These are phyloP conservation scores for Wickerhamomyces bisporus DNA, from an alignment of 805 yeast species.

Conservation along the genomic window DNA sequence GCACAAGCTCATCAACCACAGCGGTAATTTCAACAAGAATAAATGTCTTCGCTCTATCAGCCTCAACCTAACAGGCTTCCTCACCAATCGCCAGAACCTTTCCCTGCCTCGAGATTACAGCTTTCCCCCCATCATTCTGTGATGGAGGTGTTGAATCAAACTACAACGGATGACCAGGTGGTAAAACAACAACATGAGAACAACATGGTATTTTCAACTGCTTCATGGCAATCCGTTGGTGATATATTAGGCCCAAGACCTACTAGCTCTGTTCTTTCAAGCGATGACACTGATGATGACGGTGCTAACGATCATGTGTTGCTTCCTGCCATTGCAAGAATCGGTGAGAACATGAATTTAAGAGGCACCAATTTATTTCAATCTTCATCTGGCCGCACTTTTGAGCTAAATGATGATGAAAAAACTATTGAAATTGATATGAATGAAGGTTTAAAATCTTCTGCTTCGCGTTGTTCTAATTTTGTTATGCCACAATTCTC, in stretches of 20 bases:
- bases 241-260: constrained; percentile 19
- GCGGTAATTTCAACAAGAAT: neutral
- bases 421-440: constrained; percentile 21
- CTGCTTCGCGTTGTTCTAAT: constrained; percentile 5
- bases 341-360: neutral
- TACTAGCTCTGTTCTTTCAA: constrained; percentile 24
- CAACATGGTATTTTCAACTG: constrained; percentile 18
- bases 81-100: neutral
- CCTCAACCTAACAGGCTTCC: constrained; percentile 10
- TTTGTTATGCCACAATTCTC: constrained; percentile 19
- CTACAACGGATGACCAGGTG: constrained; percentile 4
- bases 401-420: constrained; percentile 14
- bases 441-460: constrained; percentile 12
- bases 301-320: constrained; percentile 2
- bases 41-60: constrained; percentile 13
- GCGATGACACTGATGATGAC: constrained; percentile 26
- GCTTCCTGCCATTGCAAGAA: neutral
- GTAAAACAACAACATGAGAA: constrained; percentile 1
- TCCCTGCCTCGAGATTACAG: neutral
- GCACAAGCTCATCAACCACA: neutral
- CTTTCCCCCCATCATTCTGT: constrained; percentile 22
- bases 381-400: neutral
- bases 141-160: constrained; percentile 15
- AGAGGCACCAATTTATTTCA: too few relatives aligned
- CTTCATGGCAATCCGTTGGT: constrained; percentile 22